These are phyloP conservation scores for Blastobotrys mokoenaii DNA, from an alignment of 805 yeast genomes.

Conservation along the genomic window DNA sequence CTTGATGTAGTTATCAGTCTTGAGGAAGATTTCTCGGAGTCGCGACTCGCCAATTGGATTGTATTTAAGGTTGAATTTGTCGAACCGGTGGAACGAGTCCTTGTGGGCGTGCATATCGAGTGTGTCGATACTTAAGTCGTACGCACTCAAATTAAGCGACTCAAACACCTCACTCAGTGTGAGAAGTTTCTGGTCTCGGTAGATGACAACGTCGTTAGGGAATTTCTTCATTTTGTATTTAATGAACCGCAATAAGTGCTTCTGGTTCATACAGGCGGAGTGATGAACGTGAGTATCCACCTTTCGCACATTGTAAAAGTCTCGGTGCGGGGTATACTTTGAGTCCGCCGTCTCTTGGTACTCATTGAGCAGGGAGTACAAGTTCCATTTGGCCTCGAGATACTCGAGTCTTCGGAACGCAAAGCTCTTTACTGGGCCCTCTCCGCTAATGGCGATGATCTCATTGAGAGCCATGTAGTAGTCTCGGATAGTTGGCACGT, in stretches of 20 bases:
- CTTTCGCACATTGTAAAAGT: constrained; percentile 91
- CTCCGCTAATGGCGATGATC: constrained; percentile 68
- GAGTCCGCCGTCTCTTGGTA: constrained; percentile 87
- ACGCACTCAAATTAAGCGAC: constrained; percentile 84
- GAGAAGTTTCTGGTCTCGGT: constrained; percentile 83
- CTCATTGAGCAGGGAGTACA: constrained; percentile 81
- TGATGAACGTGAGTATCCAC: constrained; percentile 99
- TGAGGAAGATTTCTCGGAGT: constrained; percentile 87
- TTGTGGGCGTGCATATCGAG: constrained; percentile 99
- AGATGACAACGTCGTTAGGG: constrained; percentile 85
- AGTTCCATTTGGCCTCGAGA: constrained; percentile 93
- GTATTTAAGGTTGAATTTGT: constrained; percentile 92
- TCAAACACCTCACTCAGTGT: constrained; percentile 86
- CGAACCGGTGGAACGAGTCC: constrained; percentile 96
- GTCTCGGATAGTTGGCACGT: constrained; percentile 73
- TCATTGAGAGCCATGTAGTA: constrained; percentile 77
- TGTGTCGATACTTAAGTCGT: constrained; percentile 92
- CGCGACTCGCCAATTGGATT: constrained; percentile 98
- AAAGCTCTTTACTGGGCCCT: constrained; percentile 95
- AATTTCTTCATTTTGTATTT: constrained; percentile 84
- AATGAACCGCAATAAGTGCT: constrained; percentile 87
- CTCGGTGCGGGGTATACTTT: constrained; percentile 92
- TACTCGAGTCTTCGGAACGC: constrained; percentile 91
- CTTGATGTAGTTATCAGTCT: constrained; percentile 86
- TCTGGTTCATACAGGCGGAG: constrained; percentile 98